Evolutionary conservation across 1,284 basidiomycete species (phyloP).

Genomic region (Somion occarium): DNA sequence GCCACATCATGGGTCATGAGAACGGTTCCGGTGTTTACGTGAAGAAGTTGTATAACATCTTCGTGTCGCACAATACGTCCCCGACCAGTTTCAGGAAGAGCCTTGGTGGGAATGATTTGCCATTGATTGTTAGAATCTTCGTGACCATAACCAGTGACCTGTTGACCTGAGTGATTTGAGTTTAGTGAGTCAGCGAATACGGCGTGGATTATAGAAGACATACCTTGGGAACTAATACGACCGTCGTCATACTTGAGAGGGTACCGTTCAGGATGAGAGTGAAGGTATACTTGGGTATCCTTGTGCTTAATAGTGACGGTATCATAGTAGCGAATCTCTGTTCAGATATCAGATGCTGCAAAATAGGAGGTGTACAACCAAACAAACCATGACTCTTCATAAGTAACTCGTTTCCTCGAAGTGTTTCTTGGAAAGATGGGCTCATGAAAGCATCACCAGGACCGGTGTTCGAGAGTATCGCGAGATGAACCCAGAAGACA

Average conservation of each 20-base stretch:
- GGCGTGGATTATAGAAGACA: slow-evolving; percentile 4
- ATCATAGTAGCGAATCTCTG: slow-evolving; percentile 94
- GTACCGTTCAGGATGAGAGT: slow-evolving; percentile 89
- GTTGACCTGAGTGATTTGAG: slow-evolving; percentile 74
- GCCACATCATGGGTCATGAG: slow-evolving; percentile 98
- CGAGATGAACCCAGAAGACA: slow-evolving; percentile 97
- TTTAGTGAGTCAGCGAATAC: slow-evolving; percentile 1
- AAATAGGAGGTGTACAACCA: background rate
- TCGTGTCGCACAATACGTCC: slow-evolving; percentile 87
- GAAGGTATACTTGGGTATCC: slow-evolving; percentile 88
- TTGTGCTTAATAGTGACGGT: slow-evolving; percentile 87
- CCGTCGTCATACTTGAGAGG: slow-evolving; percentile 96
- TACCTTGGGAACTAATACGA: slow-evolving; percentile 91
- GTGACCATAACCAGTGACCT: slow-evolving; percentile 96
- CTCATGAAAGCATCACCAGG: slow-evolving; percentile 98
- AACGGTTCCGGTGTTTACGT: slow-evolving; percentile 79
- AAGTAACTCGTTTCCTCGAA: slow-evolving; percentile 88
- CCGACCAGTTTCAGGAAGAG: slow-evolving; percentile 84
- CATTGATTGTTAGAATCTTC: slow-evolving; percentile 94
- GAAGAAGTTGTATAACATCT: slow-evolving; percentile 86
- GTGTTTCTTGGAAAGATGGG: slow-evolving; percentile 95
- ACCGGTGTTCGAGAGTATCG: slow-evolving; percentile 86
- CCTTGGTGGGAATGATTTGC: slow-evolving; percentile 92
- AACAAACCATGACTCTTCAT: slow-evolving; percentile 80
- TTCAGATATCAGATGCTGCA: no score